phyloP scores from a whole-genome alignment of 768 basidiomycete genomes.

The Amanita pallidorosea region DNA sequence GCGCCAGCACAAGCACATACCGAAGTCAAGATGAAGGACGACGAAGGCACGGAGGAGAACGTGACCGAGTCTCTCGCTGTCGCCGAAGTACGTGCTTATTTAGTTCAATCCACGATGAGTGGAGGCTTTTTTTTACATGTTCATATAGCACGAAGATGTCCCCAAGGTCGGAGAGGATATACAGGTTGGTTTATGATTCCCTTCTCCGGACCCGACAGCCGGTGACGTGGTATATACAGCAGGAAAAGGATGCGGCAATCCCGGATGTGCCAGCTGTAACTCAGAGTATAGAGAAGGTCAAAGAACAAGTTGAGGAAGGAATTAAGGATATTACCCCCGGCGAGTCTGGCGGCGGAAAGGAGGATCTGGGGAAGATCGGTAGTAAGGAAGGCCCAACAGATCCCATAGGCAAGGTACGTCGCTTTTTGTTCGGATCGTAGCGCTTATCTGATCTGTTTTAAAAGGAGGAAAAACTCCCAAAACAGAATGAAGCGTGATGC shows the following conservation, averaged over 20 bases:
- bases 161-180: slow-evolving; percentile 7
- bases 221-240: not conserved
- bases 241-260: not conserved
- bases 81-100: slow-evolving; percentile 5
- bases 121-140: not conserved
- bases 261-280: not conserved
- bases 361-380: not conserved
- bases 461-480: too few relatives aligned
- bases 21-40: slow-evolving; percentile 10
- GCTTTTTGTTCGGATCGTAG: not conserved
- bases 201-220: not conserved
- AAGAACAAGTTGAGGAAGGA: not conserved
- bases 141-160: slow-evolving; percentile 9
- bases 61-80: slow-evolving; percentile 6
- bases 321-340: not conserved
- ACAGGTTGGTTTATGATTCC: not conserved
- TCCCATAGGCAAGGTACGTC: not conserved
- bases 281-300: not conserved
- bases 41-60: slow-evolving; percentile 9
- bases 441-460: not conserved
- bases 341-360: not conserved
- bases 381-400: not conserved
- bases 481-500: too few relatives aligned
- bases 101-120: not conserved
- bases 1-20: not conserved